These are phyloP conservation scores for Macrocybe gigantea DNA, from an alignment of 768 basidiomycete species.

Conservation along the genomic window DNA sequence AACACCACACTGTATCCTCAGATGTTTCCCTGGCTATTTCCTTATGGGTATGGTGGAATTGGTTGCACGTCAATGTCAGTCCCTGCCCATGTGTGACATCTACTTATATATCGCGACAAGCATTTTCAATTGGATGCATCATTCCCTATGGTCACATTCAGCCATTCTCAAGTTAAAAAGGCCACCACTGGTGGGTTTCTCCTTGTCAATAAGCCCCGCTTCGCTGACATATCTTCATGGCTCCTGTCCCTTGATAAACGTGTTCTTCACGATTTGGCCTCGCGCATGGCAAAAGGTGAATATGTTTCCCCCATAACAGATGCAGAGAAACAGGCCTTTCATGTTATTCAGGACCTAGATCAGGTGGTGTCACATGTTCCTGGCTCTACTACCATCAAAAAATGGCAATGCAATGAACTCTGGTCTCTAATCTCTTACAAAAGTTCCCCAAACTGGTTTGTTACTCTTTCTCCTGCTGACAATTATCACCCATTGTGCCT, in stretches of 20 bases:
- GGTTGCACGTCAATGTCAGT: constrained; percentile 12
- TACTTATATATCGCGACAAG: constrained; percentile 21
- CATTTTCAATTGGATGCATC: constrained; percentile 13
- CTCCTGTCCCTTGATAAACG: constrained; percentile 1
- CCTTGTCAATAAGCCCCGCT: not conserved
- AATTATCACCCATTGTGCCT: constrained; percentile 17
- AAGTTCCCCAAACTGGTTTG: constrained; percentile 22
- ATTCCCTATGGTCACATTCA: constrained; percentile 21
- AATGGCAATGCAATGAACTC: constrained; percentile 21
- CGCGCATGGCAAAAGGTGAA: constrained; percentile 5
- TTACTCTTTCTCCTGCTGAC: constrained; percentile 25
- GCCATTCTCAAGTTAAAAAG: constrained; percentile 21
- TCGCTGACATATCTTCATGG: not conserved
- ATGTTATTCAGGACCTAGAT: constrained; percentile 19
- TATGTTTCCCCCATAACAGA: constrained; percentile 9
- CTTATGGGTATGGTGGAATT: constrained; percentile 28
- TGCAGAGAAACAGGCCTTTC: constrained; percentile 17
- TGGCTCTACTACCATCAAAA: constrained; percentile 19
- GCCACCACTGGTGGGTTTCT: not conserved
- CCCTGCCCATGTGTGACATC: constrained; percentile 17
- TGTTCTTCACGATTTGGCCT: not conserved
- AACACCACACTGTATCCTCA: constrained; percentile 29
- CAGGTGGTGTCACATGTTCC: constrained; percentile 16
- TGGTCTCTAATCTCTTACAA: constrained; percentile 20
- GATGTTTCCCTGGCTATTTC: constrained; percentile 36